Percentiles rank a stretch among this genome's conserved stretches.
Conservation (phyloP, 371 early-diverging fungal genomes). For the Parasitella parasitica region DNA sequence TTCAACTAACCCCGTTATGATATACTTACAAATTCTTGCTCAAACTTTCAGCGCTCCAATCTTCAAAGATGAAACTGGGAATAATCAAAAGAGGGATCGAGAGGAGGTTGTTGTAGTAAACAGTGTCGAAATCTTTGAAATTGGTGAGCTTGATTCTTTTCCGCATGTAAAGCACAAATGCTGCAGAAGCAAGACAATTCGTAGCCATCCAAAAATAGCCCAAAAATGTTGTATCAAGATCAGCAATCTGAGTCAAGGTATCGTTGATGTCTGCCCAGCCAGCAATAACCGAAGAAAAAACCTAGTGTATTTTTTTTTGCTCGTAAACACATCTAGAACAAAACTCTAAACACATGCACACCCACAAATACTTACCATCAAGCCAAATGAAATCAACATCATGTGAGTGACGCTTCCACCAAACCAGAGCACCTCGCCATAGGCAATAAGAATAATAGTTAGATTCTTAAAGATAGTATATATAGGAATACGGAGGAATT, state of each 20-base stretch:
- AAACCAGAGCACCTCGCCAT: slow-evolving; percentile 89
- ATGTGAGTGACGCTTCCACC: slow-evolving; percentile 74
- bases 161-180: slow-evolving; percentile 92
- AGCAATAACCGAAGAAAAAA: slow-evolving; percentile 88
- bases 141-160: slow-evolving; percentile 79
- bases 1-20: not conserved
- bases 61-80: slow-evolving; percentile 81
- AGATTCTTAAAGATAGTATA: slow-evolving; percentile 99
- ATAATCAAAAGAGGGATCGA: slow-evolving; percentile 85
- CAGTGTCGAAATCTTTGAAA: slow-evolving; percentile 95
- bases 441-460: slow-evolving; percentile 96
- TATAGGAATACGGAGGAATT: slow-evolving; percentile 90
- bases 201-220: slow-evolving; percentile 87
- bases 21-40: slow-evolving; percentile 58
- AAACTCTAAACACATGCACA: not conserved
- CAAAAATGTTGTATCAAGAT: slow-evolving; percentile 39
- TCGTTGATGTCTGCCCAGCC: slow-evolving; percentile 75
- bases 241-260: slow-evolving; percentile 40
- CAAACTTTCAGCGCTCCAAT: slow-evolving; percentile 61
- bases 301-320: slow-evolving; percentile 36
- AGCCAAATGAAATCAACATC: slow-evolving; percentile 81
- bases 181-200: slow-evolving; percentile 94
- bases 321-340: not conserved
- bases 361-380: slow-evolving; percentile 70
- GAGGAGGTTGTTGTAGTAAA: slow-evolving; percentile 95